Base-by-base conservation (phyloP, 176 grass and related monocot genomes). In the Urochloa ruziziensis region DNA sequence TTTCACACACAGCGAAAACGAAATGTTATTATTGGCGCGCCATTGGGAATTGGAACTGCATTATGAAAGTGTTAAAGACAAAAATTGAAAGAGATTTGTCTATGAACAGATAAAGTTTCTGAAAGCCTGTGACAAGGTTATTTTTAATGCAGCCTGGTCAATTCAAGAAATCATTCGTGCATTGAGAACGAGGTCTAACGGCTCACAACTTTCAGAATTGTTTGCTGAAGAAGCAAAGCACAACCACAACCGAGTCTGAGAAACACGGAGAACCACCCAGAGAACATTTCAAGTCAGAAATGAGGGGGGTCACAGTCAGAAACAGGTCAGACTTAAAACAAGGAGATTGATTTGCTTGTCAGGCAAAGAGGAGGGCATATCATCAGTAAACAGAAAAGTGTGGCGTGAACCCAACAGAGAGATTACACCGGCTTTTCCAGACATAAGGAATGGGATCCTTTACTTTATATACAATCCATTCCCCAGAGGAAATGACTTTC, bases 401-500 rank as follows among this genome's bases (percentile, higher is more conserved):
- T 79, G 59, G 67, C 16, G 4, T 74, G 30, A 83, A 53, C 74
- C 66, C 27, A 10, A 59, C 56, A 77, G 44, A 90, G 8, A 37
- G 73, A 37, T 0, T 54, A 67, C 36, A 24, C 15, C 0, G 21
- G 34, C 10, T 58, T 74, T 80, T 19, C 7, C 25, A 75, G 62
- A 58, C 73, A 79, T 42, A 67, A 90, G 77, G 51, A 86, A 74
- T 52, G 74, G 67, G 74, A 74, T 74, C 84, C 88, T 90, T 87
- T 79, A 70, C 83, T 90, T 86, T 87, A 90, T 83, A 75, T 87
- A 90, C 89, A 90, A 74, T 87, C 84, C 74, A 83, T 83, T 78
- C 89, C 68, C 86, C 80, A 37, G 46, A 76, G 77, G 71, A 77
- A 56, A 77, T 88, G 64, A 25, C 57, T 78, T 28, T 90, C 4